phyloP scores from a whole-genome alignment of 495 filamentous ascomycete genomes.

The Hypoxylon perforatum region DNA sequence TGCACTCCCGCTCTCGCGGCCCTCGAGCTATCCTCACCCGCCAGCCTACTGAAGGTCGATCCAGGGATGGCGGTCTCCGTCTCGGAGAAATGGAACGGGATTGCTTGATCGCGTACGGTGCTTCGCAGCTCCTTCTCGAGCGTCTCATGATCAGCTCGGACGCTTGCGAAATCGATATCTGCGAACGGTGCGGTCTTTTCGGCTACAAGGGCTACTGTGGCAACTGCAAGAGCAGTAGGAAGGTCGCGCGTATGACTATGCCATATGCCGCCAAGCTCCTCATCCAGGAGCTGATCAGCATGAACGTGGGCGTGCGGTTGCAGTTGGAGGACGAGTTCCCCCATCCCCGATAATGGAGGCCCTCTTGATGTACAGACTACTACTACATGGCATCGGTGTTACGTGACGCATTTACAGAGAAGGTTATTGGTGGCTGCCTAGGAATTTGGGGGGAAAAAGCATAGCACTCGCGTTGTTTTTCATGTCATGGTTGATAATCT shows the following conservation, averaged over 20 bases:
- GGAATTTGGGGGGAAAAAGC: conserved; percentile 24
- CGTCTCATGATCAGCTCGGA: conserved; percentile 94
- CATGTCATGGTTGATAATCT: not conserved
- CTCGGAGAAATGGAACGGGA: conserved; percentile 99
- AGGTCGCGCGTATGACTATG: conserved; percentile 90
- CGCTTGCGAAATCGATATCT: conserved; percentile 89
- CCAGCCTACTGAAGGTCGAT: conserved; percentile 96
- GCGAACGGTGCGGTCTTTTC: conserved; percentile 91
- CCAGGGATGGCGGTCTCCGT: conserved; percentile 89
- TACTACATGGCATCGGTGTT: conserved; percentile 31
- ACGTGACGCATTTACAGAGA: conserved; percentile 35
- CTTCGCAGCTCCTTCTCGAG: conserved; percentile 90
- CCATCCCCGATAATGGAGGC: conserved; percentile 49
- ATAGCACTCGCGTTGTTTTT: conserved; percentile 11
- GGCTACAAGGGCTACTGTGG: conserved; percentile 94
- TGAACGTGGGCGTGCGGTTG: conserved; percentile 92
- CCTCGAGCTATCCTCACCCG: conserved; percentile 92
- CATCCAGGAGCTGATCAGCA: conserved; percentile 95
- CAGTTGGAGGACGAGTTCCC: conserved; percentile 94
- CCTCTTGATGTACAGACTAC: no score
- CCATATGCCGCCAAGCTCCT: conserved; percentile 99
- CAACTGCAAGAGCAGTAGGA: conserved; percentile 82
- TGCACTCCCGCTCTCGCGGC: conserved; percentile 93
- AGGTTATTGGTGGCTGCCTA: conserved; percentile 21
- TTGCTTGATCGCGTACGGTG: conserved; percentile 95